A percentile compares a stretch with the other conserved stretches of the same genome.
phyloP scores from a whole-genome alignment of 768 basidiomycete species.

The Leccinum subgranulosum region DNA sequence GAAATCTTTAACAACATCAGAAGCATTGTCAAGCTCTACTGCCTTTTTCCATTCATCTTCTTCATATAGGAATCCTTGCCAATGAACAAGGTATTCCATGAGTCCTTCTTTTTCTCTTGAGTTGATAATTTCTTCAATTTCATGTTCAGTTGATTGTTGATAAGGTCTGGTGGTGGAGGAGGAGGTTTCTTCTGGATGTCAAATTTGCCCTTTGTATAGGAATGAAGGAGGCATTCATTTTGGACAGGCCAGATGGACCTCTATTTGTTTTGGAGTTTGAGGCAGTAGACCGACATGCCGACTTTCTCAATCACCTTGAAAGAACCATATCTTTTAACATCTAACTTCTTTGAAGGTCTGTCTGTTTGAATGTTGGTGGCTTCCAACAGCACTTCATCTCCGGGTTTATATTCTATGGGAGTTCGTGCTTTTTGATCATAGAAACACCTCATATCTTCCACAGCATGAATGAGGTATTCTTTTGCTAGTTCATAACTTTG shows the following conservation, averaged over 20 bases:
- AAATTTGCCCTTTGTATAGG: background rate
- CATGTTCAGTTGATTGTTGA: background rate
- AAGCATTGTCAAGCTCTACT: too few relatives aligned
- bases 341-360: background rate
- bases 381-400: background rate
- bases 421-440: background rate
- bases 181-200: background rate
- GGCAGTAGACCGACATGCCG: accelerated
- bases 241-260: background rate
- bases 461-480: background rate
- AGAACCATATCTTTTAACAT: background rate
- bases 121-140: background rate
- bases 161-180: background rate
- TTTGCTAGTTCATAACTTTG: background rate
- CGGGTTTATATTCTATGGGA: too few relatives aligned
- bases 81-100: background rate
- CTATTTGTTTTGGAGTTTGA: background rate
- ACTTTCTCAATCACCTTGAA: background rate
- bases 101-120: background rate
- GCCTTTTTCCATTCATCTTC: background rate
- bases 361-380: background rate
- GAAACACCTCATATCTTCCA: background rate
- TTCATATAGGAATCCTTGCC: background rate
- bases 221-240: background rate
- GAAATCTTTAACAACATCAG: too few relatives aligned